Evolutionary conservation across 805 yeast species (phyloP).

Genomic region (Lachancea sp.): DNA sequence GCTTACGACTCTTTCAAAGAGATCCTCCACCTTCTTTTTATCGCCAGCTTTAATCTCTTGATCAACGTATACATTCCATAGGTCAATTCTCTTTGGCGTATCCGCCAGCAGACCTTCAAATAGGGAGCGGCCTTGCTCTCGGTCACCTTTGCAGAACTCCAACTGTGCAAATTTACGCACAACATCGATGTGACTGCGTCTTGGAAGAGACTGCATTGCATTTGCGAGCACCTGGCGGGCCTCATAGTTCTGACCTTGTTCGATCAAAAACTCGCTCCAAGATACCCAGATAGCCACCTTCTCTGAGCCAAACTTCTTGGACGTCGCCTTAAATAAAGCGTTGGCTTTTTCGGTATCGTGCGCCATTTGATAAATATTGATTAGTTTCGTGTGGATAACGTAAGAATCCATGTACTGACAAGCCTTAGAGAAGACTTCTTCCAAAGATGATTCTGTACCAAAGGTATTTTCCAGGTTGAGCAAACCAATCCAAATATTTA

Average conservation of each 20-base stretch:
- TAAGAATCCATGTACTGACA: constrained; percentile 88
- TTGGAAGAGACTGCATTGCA: constrained; percentile 66
- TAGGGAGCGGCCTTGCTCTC: constrained; percentile 90
- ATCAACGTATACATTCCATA: constrained; percentile 94
- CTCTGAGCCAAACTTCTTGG: constrained; percentile 73
- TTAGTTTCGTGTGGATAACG: constrained; percentile 72
- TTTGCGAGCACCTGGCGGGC: constrained; percentile 70
- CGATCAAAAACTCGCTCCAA: constrained; percentile 71
- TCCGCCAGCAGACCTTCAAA: constrained; percentile 88
- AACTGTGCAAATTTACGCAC: constrained; percentile 85
- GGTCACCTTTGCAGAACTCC: constrained; percentile 80
- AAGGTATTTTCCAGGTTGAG: constrained; percentile 90
- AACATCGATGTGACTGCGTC: constrained; percentile 67
- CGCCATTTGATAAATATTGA: constrained; percentile 65
- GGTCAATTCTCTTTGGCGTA: constrained; percentile 84
- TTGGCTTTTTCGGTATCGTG: constrained; percentile 70
- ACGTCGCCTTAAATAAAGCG: constrained; percentile 54
- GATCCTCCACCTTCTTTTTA: constrained; percentile 60
- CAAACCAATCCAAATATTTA: constrained; percentile 93
- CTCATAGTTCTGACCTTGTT: constrained; percentile 45
- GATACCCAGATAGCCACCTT: constrained; percentile 69
- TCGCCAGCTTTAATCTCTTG: constrained; percentile 75
- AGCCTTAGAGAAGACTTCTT: constrained; percentile 74
- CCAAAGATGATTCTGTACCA: constrained; percentile 78
- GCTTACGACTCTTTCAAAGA: constrained; percentile 73